Conservation (phyloP, 768 basidiomycete genomes). For the Harrya chromipes region DNA sequence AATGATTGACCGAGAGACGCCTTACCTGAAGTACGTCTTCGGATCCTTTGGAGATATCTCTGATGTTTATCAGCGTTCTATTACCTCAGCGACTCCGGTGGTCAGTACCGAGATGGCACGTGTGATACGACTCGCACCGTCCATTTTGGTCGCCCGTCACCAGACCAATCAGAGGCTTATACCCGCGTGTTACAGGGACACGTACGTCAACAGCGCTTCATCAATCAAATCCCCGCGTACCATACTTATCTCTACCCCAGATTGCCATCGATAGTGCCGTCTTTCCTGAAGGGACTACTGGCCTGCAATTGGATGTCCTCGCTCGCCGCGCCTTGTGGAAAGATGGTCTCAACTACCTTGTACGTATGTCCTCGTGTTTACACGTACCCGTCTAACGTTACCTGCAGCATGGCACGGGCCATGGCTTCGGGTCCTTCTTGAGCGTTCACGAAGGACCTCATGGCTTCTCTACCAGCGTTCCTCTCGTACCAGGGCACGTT, state of each 20-base stretch:
- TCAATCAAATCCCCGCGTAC: conserved; percentile 11
- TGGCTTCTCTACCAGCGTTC: conserved; percentile 64
- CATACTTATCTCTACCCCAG: conserved; percentile 37
- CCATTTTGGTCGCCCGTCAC: conserved; percentile 84
- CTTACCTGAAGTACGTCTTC: conserved; percentile 80
- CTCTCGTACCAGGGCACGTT: conserved; percentile 82
- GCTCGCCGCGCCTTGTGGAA: conserved; percentile 88
- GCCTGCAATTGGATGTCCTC: conserved; percentile 79
- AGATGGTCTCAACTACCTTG: conserved; percentile 78
- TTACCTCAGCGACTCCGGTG: conserved; percentile 79
- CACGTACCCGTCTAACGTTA: conserved; percentile 15
- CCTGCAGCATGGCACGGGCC: conserved; percentile 82
- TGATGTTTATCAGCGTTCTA: conserved; percentile 11
- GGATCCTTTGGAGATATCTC: conserved; percentile 9
- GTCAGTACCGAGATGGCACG: conserved; percentile 87
- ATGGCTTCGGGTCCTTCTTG: conserved; percentile 86
- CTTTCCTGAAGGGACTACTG: conserved; percentile 89
- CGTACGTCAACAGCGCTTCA: conserved; percentile 47
- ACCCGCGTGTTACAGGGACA: conserved; percentile 96
- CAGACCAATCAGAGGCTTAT: conserved; percentile 86
- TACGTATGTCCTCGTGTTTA: conserved; percentile 34
- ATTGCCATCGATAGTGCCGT: conserved; percentile 89
- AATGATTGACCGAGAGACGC: conserved; percentile 72
- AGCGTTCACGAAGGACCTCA: conserved; percentile 85
- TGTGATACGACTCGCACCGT: conserved; percentile 80